Evolutionary conservation across 257 asterid genomes (phyloP), one percentile per base, ranked within the genome.

Genomic region (Forsythia suspensa): DNA sequence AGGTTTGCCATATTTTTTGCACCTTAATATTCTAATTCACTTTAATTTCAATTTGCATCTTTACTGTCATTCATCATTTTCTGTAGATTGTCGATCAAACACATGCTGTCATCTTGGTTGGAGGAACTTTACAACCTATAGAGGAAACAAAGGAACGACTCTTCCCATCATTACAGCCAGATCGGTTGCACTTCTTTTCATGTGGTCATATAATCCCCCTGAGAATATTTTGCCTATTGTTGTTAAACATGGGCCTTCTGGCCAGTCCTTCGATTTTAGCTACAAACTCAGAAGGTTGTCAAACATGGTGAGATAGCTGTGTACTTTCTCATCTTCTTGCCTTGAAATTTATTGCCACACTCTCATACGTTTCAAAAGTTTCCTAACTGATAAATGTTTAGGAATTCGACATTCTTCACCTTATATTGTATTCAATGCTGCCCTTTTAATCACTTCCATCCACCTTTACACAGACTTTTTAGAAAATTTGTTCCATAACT

Each of bases 61-160:
- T 34, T 16, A 40, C 39, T 41, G 21, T 24, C 66, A 52, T 63
- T 74, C 72, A 41, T 46, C 44, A 9, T 75, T 74, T 77, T 29
- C 76, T 66, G 65, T 80, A 95, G 99, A 86, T 95, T 67, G 71
- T 87, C 39, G 80, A 87, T 85, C 87, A 92, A 88, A 94, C 98
- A 72, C 98, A 85, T 86, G 98, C 99, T 68, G 90, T 95, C 70
- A 82, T 95, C 76, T 85, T 95, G 88, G 95, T 97, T 76, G 99
- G 99, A 68, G 99, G 99, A 77, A 95, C 99, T 37, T 85, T 95
- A 72, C 99, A 91, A 80, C 99, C 99, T 79, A 91, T 93, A 68
- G 99, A 95, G 85, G 99, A 95, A 84, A 93, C 95, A 65, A 95
- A 90, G 85, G 98, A 95, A 79, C 88, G 99, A 37, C 92, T 93